Conservation (phyloP, 768 basidiomycete genomes). For the Russula ochroleuca region DNA sequence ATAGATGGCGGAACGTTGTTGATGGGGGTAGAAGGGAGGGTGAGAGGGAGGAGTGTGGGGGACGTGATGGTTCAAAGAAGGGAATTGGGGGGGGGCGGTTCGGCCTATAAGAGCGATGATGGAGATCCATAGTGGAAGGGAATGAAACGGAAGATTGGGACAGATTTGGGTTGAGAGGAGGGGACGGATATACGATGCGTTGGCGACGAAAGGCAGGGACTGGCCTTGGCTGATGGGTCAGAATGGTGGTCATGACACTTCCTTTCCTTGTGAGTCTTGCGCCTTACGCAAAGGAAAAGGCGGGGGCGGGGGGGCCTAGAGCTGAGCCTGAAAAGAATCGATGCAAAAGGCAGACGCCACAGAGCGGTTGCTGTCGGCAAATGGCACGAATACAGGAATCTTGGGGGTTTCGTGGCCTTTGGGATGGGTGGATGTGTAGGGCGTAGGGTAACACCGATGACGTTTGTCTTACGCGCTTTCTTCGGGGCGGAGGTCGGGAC, state of each 20-base stretch:
- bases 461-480: too few species aligned
- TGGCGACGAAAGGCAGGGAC: slow-evolving; percentile 19
- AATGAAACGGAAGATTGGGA: slow-evolving; percentile 23
- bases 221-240: slow-evolving; percentile 21
- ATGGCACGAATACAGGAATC: too few species aligned
- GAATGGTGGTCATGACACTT: slow-evolving; percentile 16
- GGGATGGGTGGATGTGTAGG: too few species aligned
- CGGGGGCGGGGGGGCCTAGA: too few species aligned
- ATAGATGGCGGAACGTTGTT: slow-evolving; percentile 3
- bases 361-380: too few species aligned
- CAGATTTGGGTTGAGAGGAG: slow-evolving; percentile 14
- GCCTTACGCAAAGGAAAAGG: too few species aligned
- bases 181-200: slow-evolving; percentile 13
- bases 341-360: too few species aligned
- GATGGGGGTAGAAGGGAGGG: background rate
- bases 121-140: slow-evolving; percentile 17
- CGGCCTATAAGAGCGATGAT: slow-evolving; percentile 23
- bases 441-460: too few species aligned
- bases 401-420: too few species aligned
- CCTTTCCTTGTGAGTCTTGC: too few species aligned
- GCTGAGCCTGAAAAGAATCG: slow-evolving; percentile 9
- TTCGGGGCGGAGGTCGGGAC: too few species aligned
- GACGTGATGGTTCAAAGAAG: background rate
- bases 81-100: slow-evolving; percentile 14
- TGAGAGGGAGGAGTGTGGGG: slow-evolving; percentile 16